Evolutionary conservation across 2,329 filamentous ascomycete species (phyloP).

Genomic region (Colletotrichum tropicicola): DNA sequence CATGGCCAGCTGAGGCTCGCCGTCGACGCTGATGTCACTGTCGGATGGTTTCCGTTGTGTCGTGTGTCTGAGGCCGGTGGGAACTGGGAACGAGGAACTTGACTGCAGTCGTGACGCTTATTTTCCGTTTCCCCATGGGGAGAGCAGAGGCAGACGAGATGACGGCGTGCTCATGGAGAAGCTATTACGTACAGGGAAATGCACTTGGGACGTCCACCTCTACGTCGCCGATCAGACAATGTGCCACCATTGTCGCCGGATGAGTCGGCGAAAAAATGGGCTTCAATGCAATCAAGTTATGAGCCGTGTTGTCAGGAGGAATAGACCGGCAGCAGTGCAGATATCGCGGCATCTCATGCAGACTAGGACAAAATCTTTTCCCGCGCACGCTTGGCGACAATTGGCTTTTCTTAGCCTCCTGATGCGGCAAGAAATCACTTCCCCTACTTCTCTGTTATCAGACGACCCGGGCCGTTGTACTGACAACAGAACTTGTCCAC

Average conservation of each 20-base stretch:
- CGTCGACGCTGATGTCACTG: neutral
- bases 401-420: neutral
- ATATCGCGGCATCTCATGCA: too few relatives aligned
- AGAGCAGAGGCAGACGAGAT: conserved; percentile 4
- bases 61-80: neutral
- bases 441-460: neutral
- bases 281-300: too few relatives aligned
- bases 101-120: neutral
- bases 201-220: neutral
- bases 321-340: too few relatives aligned
- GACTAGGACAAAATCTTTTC: too few relatives aligned
- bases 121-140: conserved; percentile 11
- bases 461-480: neutral
- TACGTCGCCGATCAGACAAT: neutral
- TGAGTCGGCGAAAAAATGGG: conserved; percentile 9
- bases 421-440: neutral
- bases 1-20: neutral
- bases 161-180: conserved; percentile 9
- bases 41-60: neutral
- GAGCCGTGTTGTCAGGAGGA: too few relatives aligned
- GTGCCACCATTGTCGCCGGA: conserved; percentile 4
- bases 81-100: neutral
- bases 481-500: neutral
- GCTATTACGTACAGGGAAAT: conserved; percentile 9
- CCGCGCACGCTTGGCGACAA: neutral